Conservation (phyloP, 129 eudicot genomes). For the Pulicaria dysenterica region DNA sequence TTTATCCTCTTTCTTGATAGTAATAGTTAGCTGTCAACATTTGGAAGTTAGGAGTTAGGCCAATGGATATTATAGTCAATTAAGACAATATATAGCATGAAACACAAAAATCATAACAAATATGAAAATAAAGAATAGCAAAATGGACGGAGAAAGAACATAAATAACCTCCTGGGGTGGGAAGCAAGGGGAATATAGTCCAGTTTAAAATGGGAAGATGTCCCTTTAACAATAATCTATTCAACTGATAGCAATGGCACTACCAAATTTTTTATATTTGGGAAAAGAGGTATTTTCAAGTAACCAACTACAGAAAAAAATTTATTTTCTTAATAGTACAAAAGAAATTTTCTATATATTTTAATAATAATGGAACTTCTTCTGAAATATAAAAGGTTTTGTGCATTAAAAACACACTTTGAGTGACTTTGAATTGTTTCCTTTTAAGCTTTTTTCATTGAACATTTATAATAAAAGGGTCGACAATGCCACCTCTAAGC, state of each 20-base stretch:
- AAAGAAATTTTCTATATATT: background rate
- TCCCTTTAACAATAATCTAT: background rate
- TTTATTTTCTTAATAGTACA: background rate
- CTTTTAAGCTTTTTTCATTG: background rate
- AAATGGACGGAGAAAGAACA: background rate
- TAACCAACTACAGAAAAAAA: too few relatives aligned
- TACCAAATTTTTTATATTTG: background rate
- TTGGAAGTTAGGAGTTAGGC: background rate
- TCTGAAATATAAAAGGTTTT: background rate
- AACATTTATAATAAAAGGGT: background rate
- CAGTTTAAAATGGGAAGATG: conserved; percentile 1
- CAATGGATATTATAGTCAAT: background rate
- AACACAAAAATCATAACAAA: background rate
- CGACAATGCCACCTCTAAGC: conserved; percentile 20
- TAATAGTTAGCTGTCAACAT: conserved; percentile 67
- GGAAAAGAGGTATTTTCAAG: background rate
- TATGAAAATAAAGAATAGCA: background rate
- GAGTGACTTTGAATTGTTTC: background rate
- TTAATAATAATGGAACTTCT: background rate
- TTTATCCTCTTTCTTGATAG: conserved; percentile 60
- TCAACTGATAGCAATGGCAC: background rate
- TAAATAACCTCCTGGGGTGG: too few relatives aligned
- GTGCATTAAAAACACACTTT: background rate
- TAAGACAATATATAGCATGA: background rate
- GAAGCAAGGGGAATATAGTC: background rate